Evolutionary conservation across 495 filamentous ascomycete genomes (phyloP).

Genomic region (Penicillium canariense): DNA sequence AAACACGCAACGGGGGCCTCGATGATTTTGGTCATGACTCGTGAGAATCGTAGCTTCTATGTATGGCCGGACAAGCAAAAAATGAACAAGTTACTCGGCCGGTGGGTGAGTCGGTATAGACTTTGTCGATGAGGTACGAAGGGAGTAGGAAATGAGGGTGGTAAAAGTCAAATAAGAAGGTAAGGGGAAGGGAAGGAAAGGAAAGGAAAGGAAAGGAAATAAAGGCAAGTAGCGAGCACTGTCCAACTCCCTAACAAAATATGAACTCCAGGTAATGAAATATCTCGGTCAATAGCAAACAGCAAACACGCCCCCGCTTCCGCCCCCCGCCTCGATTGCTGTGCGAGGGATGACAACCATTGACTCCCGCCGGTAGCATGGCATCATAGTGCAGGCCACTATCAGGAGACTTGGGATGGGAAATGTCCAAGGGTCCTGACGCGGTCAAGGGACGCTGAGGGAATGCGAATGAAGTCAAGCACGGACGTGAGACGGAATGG

Average conservation of each 20-base stretch:
- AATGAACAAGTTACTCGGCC: not conserved
- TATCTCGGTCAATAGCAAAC: not conserved
- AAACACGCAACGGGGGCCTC: conserved; percentile 9
- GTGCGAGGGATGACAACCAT: not conserved
- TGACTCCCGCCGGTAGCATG: not conserved
- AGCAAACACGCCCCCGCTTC: no score
- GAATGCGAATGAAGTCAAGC: not conserved
- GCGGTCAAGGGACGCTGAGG: no score
- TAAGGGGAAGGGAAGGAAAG: not conserved
- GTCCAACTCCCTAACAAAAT: not conserved
- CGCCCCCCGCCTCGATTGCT: conserved; percentile 8
- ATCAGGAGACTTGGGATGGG: not conserved
- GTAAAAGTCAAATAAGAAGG: no score
- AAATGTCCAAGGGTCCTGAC: not conserved
- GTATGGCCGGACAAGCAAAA: conserved; percentile 15
- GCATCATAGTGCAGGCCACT: not conserved
- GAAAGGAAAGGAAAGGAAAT: not conserved
- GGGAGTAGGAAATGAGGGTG: not conserved
- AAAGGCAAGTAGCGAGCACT: not conserved
- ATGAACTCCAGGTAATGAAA: not conserved
- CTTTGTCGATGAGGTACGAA: conserved; percentile 13
- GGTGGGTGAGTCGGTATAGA: conserved; percentile 19
- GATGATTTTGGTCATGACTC: conserved; percentile 29
- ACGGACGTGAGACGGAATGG: no score
- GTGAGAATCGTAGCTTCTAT: conserved; percentile 31